These are phyloP conservation scores for Xylaria telfairii DNA, from an alignment of 495 filamentous ascomycete species.

Conservation along the genomic window DNA sequence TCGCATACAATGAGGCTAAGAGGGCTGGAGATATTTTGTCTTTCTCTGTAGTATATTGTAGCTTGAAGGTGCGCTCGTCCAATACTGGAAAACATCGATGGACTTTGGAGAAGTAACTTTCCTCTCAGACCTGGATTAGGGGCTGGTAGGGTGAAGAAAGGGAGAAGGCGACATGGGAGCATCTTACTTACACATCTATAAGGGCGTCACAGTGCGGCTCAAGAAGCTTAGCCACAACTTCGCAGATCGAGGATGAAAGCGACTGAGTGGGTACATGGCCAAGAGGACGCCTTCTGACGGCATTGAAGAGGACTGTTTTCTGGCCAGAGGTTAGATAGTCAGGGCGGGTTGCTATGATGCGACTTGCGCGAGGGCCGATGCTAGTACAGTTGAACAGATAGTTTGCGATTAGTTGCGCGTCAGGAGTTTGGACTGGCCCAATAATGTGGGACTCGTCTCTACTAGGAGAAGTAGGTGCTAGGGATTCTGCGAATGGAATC, in stretches of 20 bases:
- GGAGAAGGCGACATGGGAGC: not conserved
- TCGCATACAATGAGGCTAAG: not conserved
- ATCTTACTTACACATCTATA: slow-evolving; percentile 2
- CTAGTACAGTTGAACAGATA: not conserved
- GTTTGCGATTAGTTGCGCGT: not conserved
- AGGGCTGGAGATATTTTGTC: not conserved
- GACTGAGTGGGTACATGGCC: not conserved
- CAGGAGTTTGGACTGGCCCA: not conserved
- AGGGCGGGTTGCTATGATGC: not conserved
- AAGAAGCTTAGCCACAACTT: slow-evolving; percentile 1
- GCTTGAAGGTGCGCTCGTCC: slow-evolving; percentile 7
- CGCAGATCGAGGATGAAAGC: not conserved
- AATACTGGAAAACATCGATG: not conserved
- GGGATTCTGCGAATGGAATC: not conserved
- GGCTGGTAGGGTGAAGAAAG: not conserved
- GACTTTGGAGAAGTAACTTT: not conserved
- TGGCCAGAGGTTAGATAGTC: not conserved
- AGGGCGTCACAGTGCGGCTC: not conserved
- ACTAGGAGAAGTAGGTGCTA: not conserved
- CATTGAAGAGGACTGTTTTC: not conserved
- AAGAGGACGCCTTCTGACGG: slow-evolving; percentile 1
- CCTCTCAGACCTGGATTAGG: not conserved
- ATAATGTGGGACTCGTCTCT: not conserved
- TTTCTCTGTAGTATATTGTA: not conserved
- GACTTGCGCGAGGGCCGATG: not conserved